These are phyloP conservation scores for Cutaneotrichosporon sp. DNA, from an alignment of 1,284 basidiomycete species.

Conservation along the genomic window DNA sequence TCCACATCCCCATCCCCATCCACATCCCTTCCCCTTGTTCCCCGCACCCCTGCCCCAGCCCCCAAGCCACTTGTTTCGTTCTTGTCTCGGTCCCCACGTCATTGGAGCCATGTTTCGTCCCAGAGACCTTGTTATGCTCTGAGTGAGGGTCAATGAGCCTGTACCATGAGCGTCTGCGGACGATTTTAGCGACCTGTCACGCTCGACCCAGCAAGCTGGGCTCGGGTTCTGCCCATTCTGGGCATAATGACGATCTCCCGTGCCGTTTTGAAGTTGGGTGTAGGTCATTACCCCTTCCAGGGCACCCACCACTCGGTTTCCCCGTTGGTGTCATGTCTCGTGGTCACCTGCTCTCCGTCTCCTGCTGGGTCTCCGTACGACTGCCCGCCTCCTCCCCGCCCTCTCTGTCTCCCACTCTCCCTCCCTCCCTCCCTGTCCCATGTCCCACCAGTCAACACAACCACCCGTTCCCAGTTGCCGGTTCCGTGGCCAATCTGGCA, in stretches of 20 bases:
- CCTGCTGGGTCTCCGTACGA: background rate
- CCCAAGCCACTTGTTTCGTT: background rate
- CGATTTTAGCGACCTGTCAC: background rate
- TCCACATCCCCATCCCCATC: background rate
- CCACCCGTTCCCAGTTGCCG: background rate
- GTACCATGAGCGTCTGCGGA: background rate
- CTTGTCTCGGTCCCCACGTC: background rate
- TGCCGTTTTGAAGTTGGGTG: background rate
- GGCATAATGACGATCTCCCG: constrained; percentile 9
- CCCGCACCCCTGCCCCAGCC: too few species aligned
- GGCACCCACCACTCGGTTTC: background rate
- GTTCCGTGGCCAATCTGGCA: background rate
- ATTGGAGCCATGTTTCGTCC: background rate
- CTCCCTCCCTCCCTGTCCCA: background rate
- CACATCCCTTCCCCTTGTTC: background rate
- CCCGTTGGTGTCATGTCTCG: constrained; percentile 6
- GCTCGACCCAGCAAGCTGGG: constrained; percentile 8
- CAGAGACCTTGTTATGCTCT: background rate
- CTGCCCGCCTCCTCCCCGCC: background rate
- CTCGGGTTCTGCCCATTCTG: constrained; percentile 10
- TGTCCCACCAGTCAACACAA: too few species aligned
- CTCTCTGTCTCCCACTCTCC: background rate
- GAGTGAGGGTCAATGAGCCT: background rate
- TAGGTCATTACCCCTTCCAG: background rate
- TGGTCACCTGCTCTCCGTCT: too few species aligned